Conservation (phyloP, 2,329 filamentous ascomycete genomes). For the Hortaea sp. region DNA sequence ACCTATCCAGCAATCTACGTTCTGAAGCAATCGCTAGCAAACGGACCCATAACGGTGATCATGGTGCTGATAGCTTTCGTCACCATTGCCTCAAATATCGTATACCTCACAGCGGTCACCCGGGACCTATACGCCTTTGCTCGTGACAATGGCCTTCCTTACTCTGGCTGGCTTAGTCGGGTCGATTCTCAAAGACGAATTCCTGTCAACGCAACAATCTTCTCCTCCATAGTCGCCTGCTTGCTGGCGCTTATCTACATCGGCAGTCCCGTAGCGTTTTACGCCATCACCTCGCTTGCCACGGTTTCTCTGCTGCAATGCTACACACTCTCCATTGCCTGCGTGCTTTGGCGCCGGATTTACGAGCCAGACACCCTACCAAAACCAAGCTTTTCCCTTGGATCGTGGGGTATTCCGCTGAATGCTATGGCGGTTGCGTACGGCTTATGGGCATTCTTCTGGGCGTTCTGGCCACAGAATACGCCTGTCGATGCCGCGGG, state of each 20-base stretch:
- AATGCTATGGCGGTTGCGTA: conserved; percentile 12
- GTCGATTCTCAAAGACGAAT: conserved; percentile 9
- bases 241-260: conserved; percentile 29
- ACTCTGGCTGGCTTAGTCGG: conserved; percentile 22
- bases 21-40: conserved; percentile 13
- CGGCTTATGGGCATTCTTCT: conserved; percentile 10
- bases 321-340: conserved; percentile 15
- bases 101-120: conserved; percentile 11
- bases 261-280: conserved; percentile 29
- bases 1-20: conserved; percentile 30
- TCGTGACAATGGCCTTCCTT: conserved; percentile 28
- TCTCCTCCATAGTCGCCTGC: conserved; percentile 43
- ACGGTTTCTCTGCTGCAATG: conserved; percentile 10
- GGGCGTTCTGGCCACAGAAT: conserved; percentile 6
- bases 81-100: conserved; percentile 6
- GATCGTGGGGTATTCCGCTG: conserved; percentile 11
- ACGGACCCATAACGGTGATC: conserved; percentile 8
- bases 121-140: conserved; percentile 24
- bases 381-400: conserved; percentile 9
- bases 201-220: conserved; percentile 17
- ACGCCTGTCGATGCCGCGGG: background rate
- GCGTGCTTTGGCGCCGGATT: conserved; percentile 15
- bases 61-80: conserved; percentile 8
- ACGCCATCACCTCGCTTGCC: conserved; percentile 30
- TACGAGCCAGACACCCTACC: conserved; percentile 11